A percentile compares a stretch with the other conserved stretches of the same genome.
Conservation (phyloP, 139 green algal species). For the Trebouxia sp. region DNA sequence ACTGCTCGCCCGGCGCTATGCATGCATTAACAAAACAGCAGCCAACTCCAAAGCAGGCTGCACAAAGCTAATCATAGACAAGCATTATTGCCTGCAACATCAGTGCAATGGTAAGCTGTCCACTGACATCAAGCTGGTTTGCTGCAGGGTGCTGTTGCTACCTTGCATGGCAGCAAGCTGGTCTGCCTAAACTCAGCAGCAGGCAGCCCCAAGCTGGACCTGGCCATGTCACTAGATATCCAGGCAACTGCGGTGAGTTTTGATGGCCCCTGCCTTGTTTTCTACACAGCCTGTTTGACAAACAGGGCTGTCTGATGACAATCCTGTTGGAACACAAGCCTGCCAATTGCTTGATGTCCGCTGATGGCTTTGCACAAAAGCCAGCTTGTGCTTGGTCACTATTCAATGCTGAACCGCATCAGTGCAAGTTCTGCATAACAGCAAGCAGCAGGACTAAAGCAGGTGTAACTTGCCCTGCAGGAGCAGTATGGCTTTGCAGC, state of each 20-base stretch:
- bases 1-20: too few relatives aligned
- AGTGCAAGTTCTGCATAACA: too few relatives aligned
- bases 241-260: slow-evolving; percentile 28
- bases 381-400: too few relatives aligned
- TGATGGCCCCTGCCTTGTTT: neutral
- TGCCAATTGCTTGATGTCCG: neutral
- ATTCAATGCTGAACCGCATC: too few relatives aligned
- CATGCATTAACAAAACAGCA: too few relatives aligned
- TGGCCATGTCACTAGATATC: slow-evolving; percentile 64
- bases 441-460: too few relatives aligned
- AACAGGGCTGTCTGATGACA: neutral
- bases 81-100: neutral
- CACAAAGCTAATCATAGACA: too few relatives aligned
- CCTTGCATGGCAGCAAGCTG: slow-evolving; percentile 39
- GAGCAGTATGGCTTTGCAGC: slow-evolving; percentile 55
- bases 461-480: neutral
- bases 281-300: too few relatives aligned
- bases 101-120: too few relatives aligned
- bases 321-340: neutral
- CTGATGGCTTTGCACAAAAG: too few relatives aligned
- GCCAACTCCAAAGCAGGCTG: too few relatives aligned
- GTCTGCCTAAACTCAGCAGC: slow-evolving; percentile 57
- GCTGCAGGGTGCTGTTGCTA: slow-evolving; percentile 23
- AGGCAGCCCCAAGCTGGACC: slow-evolving; percentile 72
- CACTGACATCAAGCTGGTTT: neutral